These are phyloP conservation scores for Tuber borchii DNA, from an alignment of 495 filamentous ascomycete genomes.

Conservation along the genomic window DNA sequence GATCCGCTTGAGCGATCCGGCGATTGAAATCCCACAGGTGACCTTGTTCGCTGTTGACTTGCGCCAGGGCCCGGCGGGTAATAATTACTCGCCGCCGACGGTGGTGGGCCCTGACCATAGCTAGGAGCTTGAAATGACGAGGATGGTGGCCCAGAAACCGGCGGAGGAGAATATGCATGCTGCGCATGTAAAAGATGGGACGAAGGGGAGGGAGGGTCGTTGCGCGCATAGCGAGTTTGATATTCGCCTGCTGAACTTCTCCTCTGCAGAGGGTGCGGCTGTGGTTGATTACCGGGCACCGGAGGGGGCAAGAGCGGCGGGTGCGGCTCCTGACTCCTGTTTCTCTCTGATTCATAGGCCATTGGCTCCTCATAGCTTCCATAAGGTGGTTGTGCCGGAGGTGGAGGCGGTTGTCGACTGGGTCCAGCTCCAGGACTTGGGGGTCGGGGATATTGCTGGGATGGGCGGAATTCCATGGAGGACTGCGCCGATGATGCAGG, in stretches of 20 bases:
- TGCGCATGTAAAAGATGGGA: constrained; percentile 42
- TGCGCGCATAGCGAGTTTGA: constrained; percentile 29
- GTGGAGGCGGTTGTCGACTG: constrained; percentile 30
- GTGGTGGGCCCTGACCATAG: constrained; percentile 36
- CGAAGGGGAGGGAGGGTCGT: constrained; percentile 42
- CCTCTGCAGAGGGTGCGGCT: constrained; percentile 34
- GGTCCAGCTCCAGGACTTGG: constrained; percentile 36
- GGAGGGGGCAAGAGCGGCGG: constrained; percentile 45
- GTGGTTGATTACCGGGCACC: constrained; percentile 42
- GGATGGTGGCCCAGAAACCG: constrained; percentile 34
- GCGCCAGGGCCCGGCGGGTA: constrained; percentile 36
- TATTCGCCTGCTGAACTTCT: constrained; percentile 40
- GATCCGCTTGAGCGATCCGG: constrained; percentile 38
- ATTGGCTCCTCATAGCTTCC: constrained; percentile 29
- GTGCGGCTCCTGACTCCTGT: constrained; percentile 42
- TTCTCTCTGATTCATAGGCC: constrained; percentile 28
- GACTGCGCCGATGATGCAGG: constrained; percentile 24
- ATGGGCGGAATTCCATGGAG: constrained; percentile 28
- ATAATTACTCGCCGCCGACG: constrained; percentile 39
- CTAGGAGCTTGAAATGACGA: constrained; percentile 28
- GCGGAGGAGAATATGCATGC: constrained; percentile 38
- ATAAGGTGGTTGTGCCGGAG: constrained; percentile 17
- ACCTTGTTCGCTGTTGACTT: constrained; percentile 38
- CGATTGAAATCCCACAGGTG: constrained; percentile 37
- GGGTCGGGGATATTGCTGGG: constrained; percentile 38